Percentiles rank a stretch among this genome's conserved stretches.
Evolutionary conservation across 2,329 filamentous ascomycete genomes (phyloP).

Genomic region (Conoideocrella luteorostrata): DNA sequence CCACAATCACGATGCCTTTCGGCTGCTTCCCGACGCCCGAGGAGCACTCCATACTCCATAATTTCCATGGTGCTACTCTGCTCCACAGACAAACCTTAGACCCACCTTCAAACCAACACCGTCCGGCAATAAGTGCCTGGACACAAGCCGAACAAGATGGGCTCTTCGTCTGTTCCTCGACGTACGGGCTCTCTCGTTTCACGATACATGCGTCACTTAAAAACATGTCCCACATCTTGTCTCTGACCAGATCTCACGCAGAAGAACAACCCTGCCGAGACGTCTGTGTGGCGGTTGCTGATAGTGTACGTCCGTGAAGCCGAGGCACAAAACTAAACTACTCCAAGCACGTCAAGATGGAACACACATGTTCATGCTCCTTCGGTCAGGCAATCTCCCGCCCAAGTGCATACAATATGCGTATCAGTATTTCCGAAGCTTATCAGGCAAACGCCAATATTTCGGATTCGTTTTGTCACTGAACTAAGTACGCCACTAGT

Average conservation of each 20-base stretch:
- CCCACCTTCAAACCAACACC: no score
- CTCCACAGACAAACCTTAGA: no score
- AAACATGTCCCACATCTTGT: not conserved
- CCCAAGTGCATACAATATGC: not conserved
- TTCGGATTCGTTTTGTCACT: not conserved
- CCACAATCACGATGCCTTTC: no score
- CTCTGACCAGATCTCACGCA: not conserved
- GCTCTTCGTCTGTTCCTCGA: no score
- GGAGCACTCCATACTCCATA: no score
- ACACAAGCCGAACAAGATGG: not conserved
- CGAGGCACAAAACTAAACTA: not conserved
- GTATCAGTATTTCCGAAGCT: not conserved
- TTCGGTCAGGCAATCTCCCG: not conserved
- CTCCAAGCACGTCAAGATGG: not conserved
- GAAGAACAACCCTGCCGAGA: not conserved
- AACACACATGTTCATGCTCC: conserved; percentile 1
- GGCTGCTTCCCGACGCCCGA: no score
- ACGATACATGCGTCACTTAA: no score
- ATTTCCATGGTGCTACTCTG: no score
- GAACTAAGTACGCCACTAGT: not conserved
- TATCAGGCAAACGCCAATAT: not conserved
- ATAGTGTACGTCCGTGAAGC: not conserved
- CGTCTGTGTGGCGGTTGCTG: not conserved
- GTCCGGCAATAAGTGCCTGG: not conserved
- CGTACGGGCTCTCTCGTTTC: no score